Evolutionary conservation across 2,329 filamentous ascomycete genomes (phyloP), one percentile per base, ranked within the genome.

Genomic region (Cladosporium sp.): DNA sequence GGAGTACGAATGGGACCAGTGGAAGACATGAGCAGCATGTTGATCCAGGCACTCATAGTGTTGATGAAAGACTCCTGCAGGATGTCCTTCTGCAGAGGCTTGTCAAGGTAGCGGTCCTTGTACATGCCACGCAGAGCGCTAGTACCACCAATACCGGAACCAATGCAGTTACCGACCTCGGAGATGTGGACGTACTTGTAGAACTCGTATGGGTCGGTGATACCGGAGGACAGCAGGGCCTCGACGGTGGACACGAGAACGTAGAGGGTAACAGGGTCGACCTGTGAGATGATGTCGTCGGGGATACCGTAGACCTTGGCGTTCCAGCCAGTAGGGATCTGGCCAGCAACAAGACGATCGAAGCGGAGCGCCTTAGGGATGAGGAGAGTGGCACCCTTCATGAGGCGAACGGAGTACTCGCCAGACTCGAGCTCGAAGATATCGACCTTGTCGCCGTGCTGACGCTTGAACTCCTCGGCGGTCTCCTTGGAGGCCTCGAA

Each of bases 51-150:
- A 73, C 92, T 90, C 94, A 99, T 99, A 65, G 95, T 99, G 86
- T 99, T 99, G 87, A 99, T 98, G 85, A 99, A 99, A 14, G 95
- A 98, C 82, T 99, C 95, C 78, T 99, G 96, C 15, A 99, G 87
- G 77, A 99, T 97, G 77, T 99, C 95, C 82, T 98, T 99, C 82
- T 99, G 96, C 59, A 99, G 87, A 65, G 94, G 95, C 83, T 93
- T 95, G 83, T 99, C 95, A 69, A 98, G 86, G 88, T 90, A 98
- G 67, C 95, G 91, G 79, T 97, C 94, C 81, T 94, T 95, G 86
- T 98, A 97, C 94, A 99, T 99, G 74, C 94, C 94, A 74, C 93
- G 90, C 71, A 99, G 87, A 74, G 95, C 95, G 74, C 88, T 88
- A 68, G 93, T 91, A 82, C 95, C 96, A 86, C 95, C 95, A 84